These are phyloP conservation scores for Gardenia jasminoides DNA, from an alignment of 257 asterid species.

Conservation along the genomic window DNA sequence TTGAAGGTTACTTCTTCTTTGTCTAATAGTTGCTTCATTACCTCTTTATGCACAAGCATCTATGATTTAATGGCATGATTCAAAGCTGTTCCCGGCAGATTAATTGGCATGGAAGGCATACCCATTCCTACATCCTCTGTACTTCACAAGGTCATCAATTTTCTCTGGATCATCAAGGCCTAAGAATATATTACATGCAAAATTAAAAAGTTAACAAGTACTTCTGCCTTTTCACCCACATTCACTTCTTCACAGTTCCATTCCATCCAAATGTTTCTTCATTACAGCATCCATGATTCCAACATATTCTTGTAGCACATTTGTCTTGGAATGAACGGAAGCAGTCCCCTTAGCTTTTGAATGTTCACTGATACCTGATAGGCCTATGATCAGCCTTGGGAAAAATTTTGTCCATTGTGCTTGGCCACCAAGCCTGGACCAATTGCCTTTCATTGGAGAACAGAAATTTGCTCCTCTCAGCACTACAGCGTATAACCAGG, in stretches of 20 bases:
- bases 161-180: conserved; percentile 15
- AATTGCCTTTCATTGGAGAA: too few relatives aligned
- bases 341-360: conserved; percentile 13
- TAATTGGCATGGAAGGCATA: neutral
- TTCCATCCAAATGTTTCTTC: conserved; percentile 6
- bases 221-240: conserved; percentile 11
- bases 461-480: too few relatives aligned
- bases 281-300: conserved; percentile 21
- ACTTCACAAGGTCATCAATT: conserved; percentile 4
- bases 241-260: neutral
- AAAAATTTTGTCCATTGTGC: conserved; percentile 25
- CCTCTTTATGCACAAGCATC: too few relatives aligned
- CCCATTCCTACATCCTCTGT: conserved; percentile 5
- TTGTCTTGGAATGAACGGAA: conserved; percentile 15
- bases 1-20: too few relatives aligned
- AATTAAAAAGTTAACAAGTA: neutral
- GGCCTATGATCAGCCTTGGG: conserved; percentile 18
- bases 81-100: conserved; percentile 21
- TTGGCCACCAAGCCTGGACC: too few relatives aligned
- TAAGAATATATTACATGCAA: conserved; percentile 19
- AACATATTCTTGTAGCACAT: conserved; percentile 11
- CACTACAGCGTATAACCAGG: too few relatives aligned
- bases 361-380: conserved; percentile 16
- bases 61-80: conserved; percentile 17
- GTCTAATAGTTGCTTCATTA: too few relatives aligned